A percentile compares a stretch with the other conserved stretches of the same genome.
phyloP scores from a whole-genome alignment of 768 basidiomycete species.

The Tulasnella calospora region DNA sequence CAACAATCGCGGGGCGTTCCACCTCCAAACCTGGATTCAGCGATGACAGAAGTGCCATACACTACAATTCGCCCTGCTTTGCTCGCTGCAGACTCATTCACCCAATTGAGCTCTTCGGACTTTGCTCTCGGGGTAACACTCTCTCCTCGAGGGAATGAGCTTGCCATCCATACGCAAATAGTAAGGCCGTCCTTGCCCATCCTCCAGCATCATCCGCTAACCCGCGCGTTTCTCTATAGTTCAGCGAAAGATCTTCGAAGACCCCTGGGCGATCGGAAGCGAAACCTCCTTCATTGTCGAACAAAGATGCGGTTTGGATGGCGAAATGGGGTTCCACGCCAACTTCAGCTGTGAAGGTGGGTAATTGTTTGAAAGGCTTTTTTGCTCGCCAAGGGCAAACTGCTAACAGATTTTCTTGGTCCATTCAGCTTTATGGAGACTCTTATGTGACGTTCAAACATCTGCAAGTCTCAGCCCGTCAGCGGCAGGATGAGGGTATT shows the following conservation, averaged over 20 bases:
- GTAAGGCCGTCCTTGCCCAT: not conserved
- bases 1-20: not conserved
- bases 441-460: conserved; percentile 28
- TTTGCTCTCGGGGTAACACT: conserved; percentile 13
- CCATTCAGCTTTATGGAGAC: conserved; percentile 21
- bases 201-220: not conserved
- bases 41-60: not conserved
- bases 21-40: not conserved
- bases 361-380: not conserved
- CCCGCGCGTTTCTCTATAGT: not conserved
- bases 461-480: conserved; percentile 18
- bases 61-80: conserved; percentile 13
- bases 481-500: conserved; percentile 23
- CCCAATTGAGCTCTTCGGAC: conserved; percentile 19
- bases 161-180: conserved; percentile 20
- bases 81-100: not conserved
- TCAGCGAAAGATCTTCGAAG: conserved; percentile 17
- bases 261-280: not conserved
- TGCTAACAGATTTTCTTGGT: not conserved
- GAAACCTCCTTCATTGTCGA: conserved; percentile 1
- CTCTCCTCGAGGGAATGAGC: conserved; percentile 20
- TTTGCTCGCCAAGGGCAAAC: not conserved
- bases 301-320: conserved; percentile 20
- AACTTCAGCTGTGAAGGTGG: conserved; percentile 11
- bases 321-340: conserved; percentile 16